Conservation (phyloP, 352 stramenopile genomes). For the Elongisporangium anandrum region DNA sequence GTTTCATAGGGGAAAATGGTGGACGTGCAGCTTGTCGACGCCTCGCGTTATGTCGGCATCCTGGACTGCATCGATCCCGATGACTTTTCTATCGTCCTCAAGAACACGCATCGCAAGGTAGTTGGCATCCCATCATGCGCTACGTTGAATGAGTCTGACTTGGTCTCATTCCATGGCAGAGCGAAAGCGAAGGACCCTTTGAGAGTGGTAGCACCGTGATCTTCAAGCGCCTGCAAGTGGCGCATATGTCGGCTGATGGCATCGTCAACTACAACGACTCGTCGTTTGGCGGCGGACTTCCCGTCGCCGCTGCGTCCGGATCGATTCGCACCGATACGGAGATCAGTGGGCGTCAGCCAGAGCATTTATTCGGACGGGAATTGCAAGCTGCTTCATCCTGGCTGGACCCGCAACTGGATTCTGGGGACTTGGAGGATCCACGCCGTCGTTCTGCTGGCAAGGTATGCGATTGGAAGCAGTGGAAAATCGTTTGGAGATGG, state of each 20-base stretch:
- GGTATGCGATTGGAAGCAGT: slow-evolving; percentile 7
- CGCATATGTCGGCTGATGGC: slow-evolving; percentile 56
- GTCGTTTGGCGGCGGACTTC: slow-evolving; percentile 17
- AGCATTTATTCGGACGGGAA: slow-evolving; percentile 67
- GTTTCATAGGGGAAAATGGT: slow-evolving; percentile 51
- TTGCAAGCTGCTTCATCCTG: slow-evolving; percentile 70
- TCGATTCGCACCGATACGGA: slow-evolving; percentile 86
- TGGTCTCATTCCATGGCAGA: slow-evolving; percentile 7
- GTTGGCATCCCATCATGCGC: neutral
- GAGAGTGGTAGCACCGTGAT: slow-evolving; percentile 72
- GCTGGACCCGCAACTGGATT: slow-evolving; percentile 79
- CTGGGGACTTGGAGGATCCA: slow-evolving; percentile 61
- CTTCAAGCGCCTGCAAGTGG: slow-evolving; percentile 64
- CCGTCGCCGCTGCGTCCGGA: slow-evolving; percentile 14
- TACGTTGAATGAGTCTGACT: neutral
- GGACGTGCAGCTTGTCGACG: slow-evolving; percentile 55
- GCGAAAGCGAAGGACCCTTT: slow-evolving; percentile 38
- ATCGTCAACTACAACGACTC: slow-evolving; percentile 58
- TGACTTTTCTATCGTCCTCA: slow-evolving; percentile 80
- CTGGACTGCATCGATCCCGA: slow-evolving; percentile 83
- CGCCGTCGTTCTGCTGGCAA: slow-evolving; percentile 31
- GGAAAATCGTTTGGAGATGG: too few relatives aligned
- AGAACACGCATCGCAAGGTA: slow-evolving; percentile 58
- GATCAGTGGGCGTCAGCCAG: slow-evolving; percentile 75
- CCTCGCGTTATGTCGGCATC: slow-evolving; percentile 62